These are phyloP conservation scores for Epichloe gansuensis DNA, from an alignment of 2,329 filamentous ascomycete species.

Conservation along the genomic window DNA sequence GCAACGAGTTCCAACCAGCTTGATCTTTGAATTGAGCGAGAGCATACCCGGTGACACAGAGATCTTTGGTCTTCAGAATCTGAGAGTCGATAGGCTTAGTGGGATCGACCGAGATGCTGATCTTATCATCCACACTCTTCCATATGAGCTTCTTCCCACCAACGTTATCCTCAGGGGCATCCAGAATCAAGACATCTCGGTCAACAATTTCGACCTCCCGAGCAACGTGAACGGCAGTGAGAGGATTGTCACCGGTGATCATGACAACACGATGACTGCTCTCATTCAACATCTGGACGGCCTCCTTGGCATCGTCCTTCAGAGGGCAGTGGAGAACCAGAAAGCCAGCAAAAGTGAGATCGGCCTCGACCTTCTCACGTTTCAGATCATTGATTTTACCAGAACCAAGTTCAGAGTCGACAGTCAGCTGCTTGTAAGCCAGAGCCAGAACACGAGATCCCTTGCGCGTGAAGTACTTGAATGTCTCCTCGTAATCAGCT, in stretches of 20 bases:
- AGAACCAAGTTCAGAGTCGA: slow-evolving; percentile 68
- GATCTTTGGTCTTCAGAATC: slow-evolving; percentile 74
- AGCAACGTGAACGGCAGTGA: slow-evolving; percentile 92
- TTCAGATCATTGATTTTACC: slow-evolving; percentile 85
- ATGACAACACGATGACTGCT: slow-evolving; percentile 97
- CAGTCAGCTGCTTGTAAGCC: slow-evolving; percentile 82
- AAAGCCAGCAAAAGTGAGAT: slow-evolving; percentile 85
- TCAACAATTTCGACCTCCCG: slow-evolving; percentile 96
- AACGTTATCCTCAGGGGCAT: slow-evolving; percentile 82
- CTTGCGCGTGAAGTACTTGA: slow-evolving; percentile 93
- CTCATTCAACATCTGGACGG: slow-evolving; percentile 94
- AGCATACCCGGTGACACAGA: slow-evolving; percentile 93
- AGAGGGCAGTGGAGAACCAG: slow-evolving; percentile 88
- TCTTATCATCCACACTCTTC: slow-evolving; percentile 87
- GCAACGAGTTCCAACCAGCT: slow-evolving; percentile 58
- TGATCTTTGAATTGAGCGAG: slow-evolving; percentile 79
- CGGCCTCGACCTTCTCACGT: slow-evolving; percentile 79
- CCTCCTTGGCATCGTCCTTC: slow-evolving; percentile 89
- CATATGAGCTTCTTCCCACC: slow-evolving; percentile 75
- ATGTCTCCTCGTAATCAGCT: slow-evolving; percentile 89
- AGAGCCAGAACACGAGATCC: slow-evolving; percentile 88
- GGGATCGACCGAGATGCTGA: slow-evolving; percentile 74
- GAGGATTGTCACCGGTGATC: slow-evolving; percentile 97
- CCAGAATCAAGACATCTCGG: slow-evolving; percentile 84
- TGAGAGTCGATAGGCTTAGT: slow-evolving; percentile 65